Evolutionary conservation across 1,139 yeast genomes (phyloP).

Genomic region (Blastobotrys arbuscula): DNA sequence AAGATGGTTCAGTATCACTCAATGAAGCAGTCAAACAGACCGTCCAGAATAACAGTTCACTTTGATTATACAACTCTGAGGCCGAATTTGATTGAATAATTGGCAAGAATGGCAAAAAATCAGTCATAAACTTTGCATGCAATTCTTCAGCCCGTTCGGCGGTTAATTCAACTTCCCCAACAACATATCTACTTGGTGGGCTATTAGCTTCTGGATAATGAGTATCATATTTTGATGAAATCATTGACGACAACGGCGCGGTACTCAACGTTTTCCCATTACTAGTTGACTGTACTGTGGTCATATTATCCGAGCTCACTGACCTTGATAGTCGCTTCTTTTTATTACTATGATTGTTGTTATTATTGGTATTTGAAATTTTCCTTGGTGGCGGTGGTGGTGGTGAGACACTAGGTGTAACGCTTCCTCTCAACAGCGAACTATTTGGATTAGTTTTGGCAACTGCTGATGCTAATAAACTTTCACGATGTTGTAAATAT

Average conservation of each 20-base stretch:
- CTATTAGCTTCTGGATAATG: not conserved
- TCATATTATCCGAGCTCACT: not conserved
- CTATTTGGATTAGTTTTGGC: slow-evolving; percentile 24
- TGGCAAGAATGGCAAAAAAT: slow-evolving; percentile 74
- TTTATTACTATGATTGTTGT: not conserved
- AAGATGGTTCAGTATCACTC: slow-evolving; percentile 80
- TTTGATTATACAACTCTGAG: slow-evolving; percentile 71
- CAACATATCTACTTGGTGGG: slow-evolving; percentile 38
- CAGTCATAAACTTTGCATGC: slow-evolving; percentile 60
- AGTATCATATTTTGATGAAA: slow-evolving; percentile 10
- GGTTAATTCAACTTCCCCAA: slow-evolving; percentile 70
- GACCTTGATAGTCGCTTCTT: not conserved
- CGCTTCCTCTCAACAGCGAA: slow-evolving; percentile 6
- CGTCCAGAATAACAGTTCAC: slow-evolving; percentile 85
- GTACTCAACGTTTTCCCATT: too few species aligned
- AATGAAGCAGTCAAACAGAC: slow-evolving; percentile 81
- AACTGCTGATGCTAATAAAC: slow-evolving; percentile 22
- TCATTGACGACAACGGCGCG: slow-evolving; percentile 9
- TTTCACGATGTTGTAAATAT: slow-evolving; percentile 56
- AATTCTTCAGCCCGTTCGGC: slow-evolving; percentile 63
- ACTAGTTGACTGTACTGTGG: not conserved
- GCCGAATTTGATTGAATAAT: slow-evolving; percentile 68
- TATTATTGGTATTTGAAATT: not conserved
- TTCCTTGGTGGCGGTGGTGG: not conserved
- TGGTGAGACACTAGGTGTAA: not conserved